A percentile compares a stretch with the other conserved stretches of the same genome.
Evolutionary conservation across 106 monocot species (phyloP).

Genomic region (Cymbidium sinense): DNA sequence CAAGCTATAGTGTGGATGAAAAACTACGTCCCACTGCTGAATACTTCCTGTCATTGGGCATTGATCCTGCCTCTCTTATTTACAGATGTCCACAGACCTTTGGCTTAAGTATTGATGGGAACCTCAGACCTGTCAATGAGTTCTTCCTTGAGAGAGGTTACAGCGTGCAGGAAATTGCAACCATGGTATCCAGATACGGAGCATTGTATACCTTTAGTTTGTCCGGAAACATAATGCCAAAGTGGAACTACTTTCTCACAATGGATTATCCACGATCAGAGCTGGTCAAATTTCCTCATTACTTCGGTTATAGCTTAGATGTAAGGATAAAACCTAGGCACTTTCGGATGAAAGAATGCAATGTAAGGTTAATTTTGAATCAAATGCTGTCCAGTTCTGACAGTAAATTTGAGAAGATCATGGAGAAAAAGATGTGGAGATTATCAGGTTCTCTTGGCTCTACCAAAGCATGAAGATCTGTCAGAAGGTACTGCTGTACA

Average conservation of each 20-base stretch:
- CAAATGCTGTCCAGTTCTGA: slow-evolving; percentile 58
- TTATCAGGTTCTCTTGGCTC: neutral
- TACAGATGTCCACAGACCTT: slow-evolving; percentile 80
- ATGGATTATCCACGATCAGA: slow-evolving; percentile 72
- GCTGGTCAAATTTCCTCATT: slow-evolving; percentile 91
- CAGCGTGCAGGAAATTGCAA: slow-evolving; percentile 46
- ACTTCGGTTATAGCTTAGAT: slow-evolving; percentile 79
- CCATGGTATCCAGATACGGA: slow-evolving; percentile 74
- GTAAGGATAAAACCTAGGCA: slow-evolving; percentile 80
- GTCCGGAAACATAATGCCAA: slow-evolving; percentile 66
- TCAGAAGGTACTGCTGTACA: neutral
- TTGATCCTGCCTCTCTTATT: slow-evolving; percentile 58
- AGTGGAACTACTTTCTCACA: slow-evolving; percentile 81
- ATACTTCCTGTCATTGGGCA: slow-evolving; percentile 67
- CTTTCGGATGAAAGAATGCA: slow-evolving; percentile 30
- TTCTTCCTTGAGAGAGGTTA: slow-evolving; percentile 83
- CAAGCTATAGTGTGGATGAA: slow-evolving; percentile 81
- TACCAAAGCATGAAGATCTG: neutral
- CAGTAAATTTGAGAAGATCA: slow-evolving; percentile 44
- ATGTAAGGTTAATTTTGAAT: slow-evolving; percentile 63
- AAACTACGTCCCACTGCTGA: slow-evolving; percentile 71
- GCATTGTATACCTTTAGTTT: slow-evolving; percentile 88
- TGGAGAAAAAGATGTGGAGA: slow-evolving; percentile 41
- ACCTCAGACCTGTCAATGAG: slow-evolving; percentile 79
- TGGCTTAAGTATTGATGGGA: slow-evolving; percentile 78